A percentile compares a stretch with the other conserved stretches of the same genome.
phyloP scores from a whole-genome alignment of 2,329 filamentous ascomycete genomes.

The Monilinia polystroma region DNA sequence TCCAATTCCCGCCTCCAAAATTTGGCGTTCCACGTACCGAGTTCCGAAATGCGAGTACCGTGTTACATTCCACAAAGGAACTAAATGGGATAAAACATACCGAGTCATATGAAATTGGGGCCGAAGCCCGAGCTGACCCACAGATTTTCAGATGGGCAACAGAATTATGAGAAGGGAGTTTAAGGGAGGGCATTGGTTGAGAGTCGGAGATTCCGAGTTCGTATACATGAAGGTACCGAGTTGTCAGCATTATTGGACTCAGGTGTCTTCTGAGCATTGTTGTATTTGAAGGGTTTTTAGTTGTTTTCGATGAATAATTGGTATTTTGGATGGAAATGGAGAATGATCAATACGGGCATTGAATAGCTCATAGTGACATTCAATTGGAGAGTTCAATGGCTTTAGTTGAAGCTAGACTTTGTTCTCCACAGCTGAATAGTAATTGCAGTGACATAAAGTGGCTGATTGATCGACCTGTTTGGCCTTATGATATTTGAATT shows the following conservation, averaged over 20 bases:
- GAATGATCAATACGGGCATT: too few relatives aligned
- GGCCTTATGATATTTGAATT: too few relatives aligned
- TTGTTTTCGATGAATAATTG: too few relatives aligned
- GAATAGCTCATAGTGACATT: too few relatives aligned
- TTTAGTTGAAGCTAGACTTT: too few relatives aligned
- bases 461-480: too few relatives aligned
- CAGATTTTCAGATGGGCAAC: neutral
- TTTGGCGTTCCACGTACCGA: neutral
- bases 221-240: neutral
- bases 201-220: neutral
- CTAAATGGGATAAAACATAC: neutral
- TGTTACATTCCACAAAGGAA: neutral
- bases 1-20: neutral
- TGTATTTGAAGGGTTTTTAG: too few relatives aligned
- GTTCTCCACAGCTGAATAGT: too few relatives aligned
- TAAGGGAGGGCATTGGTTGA: neutral
- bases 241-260: neutral
- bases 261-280: too few relatives aligned
- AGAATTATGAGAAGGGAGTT: neutral
- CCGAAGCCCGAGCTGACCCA: neutral
- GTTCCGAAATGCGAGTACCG: neutral
- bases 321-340: too few relatives aligned
- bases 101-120: neutral
- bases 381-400: too few relatives aligned
- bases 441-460: too few relatives aligned